Evolutionary conservation across 306 rosid genomes (phyloP), one percentile per base, ranked within the genome.

Genomic region (Carpinus fangiana): DNA sequence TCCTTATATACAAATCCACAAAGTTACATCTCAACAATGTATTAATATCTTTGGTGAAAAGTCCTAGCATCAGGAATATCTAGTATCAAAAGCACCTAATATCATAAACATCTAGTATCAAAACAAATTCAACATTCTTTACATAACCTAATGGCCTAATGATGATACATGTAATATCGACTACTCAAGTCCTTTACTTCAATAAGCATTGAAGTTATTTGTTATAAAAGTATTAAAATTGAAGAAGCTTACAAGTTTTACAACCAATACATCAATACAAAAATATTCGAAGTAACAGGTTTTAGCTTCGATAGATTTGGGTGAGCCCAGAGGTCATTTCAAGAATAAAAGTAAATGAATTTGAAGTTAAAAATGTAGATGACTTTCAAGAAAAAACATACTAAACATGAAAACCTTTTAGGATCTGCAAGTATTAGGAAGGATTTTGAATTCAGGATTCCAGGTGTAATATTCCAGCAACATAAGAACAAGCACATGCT

Each of bases 241-340:
- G 43, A 12, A 61, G 43, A 61, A 28, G 68, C 68, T 61, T 61
- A 26, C 68, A 62, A 62, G 41, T 62, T 62, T 62, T 13, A 31
- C 68, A 62, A 12, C 68, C 43, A 26, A 13, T 0, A 20, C 36
- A 57, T 57, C 65, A 57, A 56, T 9, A 3, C 3, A 23, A 11
- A 20, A 18, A 56, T 8, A 11, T 18, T 18, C 31, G n/a, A 56
- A 0, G 16, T 57, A 57, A 57, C 23, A 57, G 12, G 26, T 26
- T 57, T 21, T 52, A n/a, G 56, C 51, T 47, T 2, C 12, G 9
- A 10, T 47, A 47, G 51, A 47, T 9, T 47, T 47, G 13, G 51
- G 12, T 53, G 57, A 16, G 21, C 20, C 5, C 7, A 53, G 21
- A 17, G 18, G 7, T 53, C 57, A 16, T 53, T 12, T 53, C n/a